phyloP scores from a whole-genome alignment of 2,329 filamentous ascomycete genomes.

The Zymoseptoria tritici region DNA sequence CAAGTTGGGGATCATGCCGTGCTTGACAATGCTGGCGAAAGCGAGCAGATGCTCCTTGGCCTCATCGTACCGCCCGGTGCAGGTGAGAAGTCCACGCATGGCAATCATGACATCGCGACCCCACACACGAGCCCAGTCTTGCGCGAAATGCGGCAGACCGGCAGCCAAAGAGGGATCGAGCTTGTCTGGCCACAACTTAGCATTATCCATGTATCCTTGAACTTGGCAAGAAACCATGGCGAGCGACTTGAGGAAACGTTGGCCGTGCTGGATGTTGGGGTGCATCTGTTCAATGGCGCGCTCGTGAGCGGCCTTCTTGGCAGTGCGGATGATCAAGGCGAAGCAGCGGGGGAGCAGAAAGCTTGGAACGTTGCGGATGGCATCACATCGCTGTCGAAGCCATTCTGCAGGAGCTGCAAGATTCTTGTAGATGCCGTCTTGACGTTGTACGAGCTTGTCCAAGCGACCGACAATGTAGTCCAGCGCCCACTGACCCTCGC shows the following conservation, averaged over 20 bases:
- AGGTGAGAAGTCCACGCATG: conserved; percentile 81
- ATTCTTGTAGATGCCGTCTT: conserved; percentile 48
- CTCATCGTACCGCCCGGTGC: conserved; percentile 79
- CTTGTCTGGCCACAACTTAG: conserved; percentile 81
- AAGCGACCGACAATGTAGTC: conserved; percentile 79
- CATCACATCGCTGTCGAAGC: conserved; percentile 78
- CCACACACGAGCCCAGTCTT: conserved; percentile 94
- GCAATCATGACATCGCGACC: conserved; percentile 96
- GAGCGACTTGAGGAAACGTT: conserved; percentile 81
- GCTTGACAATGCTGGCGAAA: conserved; percentile 93
- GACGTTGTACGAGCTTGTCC: conserved; percentile 56
- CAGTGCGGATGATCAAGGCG: conserved; percentile 76
- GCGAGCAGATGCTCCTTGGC: conserved; percentile 90
- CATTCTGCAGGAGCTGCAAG: conserved; percentile 64
- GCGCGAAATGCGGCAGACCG: conserved; percentile 86
- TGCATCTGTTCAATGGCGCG: conserved; percentile 73
- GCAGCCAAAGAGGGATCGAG: conserved; percentile 81
- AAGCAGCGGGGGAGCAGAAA: conserved; percentile 93
- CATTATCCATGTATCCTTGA: conserved; percentile 81
- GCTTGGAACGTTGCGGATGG: conserved; percentile 74
- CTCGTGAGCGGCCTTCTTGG: conserved; percentile 76
- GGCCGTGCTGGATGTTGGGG: conserved; percentile 67
- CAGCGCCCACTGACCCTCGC: conserved; percentile 84
- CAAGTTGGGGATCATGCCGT: conserved; percentile 96
- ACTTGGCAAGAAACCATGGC: conserved; percentile 89